Evolutionary conservation across 116 monocot species (phyloP).

Genomic region (Phalaenopsis hybrid): DNA sequence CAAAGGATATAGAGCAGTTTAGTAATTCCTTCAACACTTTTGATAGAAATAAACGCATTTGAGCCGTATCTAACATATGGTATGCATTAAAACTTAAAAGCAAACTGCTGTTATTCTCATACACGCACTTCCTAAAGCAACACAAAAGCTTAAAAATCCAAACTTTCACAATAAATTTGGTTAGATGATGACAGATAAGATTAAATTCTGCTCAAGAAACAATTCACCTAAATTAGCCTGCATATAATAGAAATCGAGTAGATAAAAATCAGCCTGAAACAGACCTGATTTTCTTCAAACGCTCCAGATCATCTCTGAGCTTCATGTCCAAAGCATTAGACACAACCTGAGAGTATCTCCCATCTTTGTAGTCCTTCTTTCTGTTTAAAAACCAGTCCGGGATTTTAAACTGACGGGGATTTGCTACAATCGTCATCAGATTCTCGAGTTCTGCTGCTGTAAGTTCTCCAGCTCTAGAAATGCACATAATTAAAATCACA

Average conservation of each 20-base stretch:
- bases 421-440: slow-evolving; percentile 38
- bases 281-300: slow-evolving; percentile 55
- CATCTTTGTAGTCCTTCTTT: slow-evolving; percentile 58
- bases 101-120: too few relatives aligned
- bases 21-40: too few relatives aligned
- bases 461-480: slow-evolving; percentile 47
- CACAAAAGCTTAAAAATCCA: background rate
- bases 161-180: background rate
- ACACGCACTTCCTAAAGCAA: too few relatives aligned
- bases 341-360: slow-evolving; percentile 54
- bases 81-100: too few relatives aligned
- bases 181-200: background rate
- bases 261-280: background rate
- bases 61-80: too few relatives aligned
- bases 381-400: slow-evolving; percentile 56
- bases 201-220: background rate
- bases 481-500: background rate
- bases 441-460: slow-evolving; percentile 43
- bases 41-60: too few relatives aligned
- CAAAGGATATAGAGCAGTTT: too few relatives aligned
- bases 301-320: slow-evolving; percentile 58
- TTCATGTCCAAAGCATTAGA: slow-evolving; percentile 62
- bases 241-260: background rate
- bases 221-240: background rate
- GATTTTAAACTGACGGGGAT: slow-evolving; percentile 48